Evolutionary conservation across 192 early-diverging fungal species (phyloP).

Genomic region (Backusella psychrophila): DNA sequence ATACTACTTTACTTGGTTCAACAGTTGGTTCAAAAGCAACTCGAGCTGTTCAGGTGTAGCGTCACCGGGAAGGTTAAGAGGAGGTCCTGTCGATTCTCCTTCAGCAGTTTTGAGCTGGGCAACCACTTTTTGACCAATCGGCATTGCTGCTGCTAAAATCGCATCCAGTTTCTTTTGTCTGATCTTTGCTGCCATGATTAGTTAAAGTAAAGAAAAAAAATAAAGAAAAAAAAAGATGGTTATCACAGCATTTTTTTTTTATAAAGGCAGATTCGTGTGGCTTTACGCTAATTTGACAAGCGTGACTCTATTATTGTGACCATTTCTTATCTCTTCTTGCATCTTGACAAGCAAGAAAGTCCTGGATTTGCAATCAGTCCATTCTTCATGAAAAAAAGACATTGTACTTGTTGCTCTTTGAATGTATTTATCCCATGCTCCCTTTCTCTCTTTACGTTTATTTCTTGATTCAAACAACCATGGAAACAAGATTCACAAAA

Average conservation of each 20-base stretch:
- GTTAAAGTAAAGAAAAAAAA: background rate
- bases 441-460: no score
- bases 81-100: constrained; percentile 80
- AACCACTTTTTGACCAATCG: constrained; percentile 55
- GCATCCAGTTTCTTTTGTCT: constrained; percentile 24
- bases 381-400: no score
- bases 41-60: constrained; percentile 83
- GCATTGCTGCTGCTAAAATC: constrained; percentile 30
- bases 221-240: background rate
- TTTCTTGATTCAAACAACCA: no score
- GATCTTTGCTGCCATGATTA: constrained; percentile 20
- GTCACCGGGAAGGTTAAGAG: constrained; percentile 83
- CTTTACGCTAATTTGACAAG: background rate
- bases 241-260: background rate
- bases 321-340: background rate
- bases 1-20: constrained; percentile 60
- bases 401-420: no score
- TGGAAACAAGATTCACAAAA: no score
- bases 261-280: background rate
- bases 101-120: constrained; percentile 82
- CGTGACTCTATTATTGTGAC: background rate
- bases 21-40: constrained; percentile 87
- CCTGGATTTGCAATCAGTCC: no score
- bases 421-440: no score
- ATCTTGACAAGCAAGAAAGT: no score